A percentile compares a stretch with the other conserved stretches of the same genome.
Evolutionary conservation across 371 early-diverging fungal genomes (phyloP).

Genomic region (Actinomortierella ambigua): DNA sequence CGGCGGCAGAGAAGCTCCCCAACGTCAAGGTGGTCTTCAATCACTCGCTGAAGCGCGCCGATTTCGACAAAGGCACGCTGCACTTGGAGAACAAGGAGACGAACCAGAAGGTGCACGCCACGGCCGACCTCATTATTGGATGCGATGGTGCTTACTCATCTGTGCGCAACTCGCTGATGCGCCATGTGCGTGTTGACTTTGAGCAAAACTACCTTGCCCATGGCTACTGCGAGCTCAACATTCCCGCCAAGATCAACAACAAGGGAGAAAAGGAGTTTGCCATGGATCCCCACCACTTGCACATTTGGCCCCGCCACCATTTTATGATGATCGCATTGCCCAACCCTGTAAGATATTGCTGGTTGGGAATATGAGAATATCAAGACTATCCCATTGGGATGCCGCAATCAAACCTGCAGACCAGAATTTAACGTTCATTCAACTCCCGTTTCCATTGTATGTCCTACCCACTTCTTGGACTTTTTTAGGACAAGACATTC

Average conservation of each 20-base stretch:
- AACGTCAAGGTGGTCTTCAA: constrained; percentile 76
- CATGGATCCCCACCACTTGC: constrained; percentile 90
- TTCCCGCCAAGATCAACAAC: constrained; percentile 61
- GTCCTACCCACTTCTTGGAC: background rate
- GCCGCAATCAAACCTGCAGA: too few relatives aligned
- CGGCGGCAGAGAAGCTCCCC: constrained; percentile 63
- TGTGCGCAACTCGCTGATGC: constrained; percentile 80
- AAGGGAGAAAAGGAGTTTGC: constrained; percentile 69
- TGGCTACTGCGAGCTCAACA: constrained; percentile 89
- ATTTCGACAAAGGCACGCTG: constrained; percentile 63
- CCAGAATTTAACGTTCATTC: too few relatives aligned
- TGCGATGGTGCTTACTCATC: constrained; percentile 95
- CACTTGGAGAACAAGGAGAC: constrained; percentile 48
- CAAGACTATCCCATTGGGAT: background rate
- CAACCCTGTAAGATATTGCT: constrained; percentile 67
- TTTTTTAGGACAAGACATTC: constrained; percentile 83
- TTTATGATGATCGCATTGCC: constrained; percentile 98
- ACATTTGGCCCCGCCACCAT: constrained; percentile 96
- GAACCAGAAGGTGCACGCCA: constrained; percentile 39
- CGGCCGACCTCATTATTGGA: constrained; percentile 87
- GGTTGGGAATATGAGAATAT: background rate
- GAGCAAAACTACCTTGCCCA: constrained; percentile 90
- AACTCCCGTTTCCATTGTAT: background rate
- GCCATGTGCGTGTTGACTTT: constrained; percentile 76
- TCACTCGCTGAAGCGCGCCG: constrained; percentile 59